Evolutionary conservation across 495 filamentous ascomycete genomes (phyloP), one percentile per base, ranked within the genome.

Genomic region (Aspergillus coremiiformis): DNA sequence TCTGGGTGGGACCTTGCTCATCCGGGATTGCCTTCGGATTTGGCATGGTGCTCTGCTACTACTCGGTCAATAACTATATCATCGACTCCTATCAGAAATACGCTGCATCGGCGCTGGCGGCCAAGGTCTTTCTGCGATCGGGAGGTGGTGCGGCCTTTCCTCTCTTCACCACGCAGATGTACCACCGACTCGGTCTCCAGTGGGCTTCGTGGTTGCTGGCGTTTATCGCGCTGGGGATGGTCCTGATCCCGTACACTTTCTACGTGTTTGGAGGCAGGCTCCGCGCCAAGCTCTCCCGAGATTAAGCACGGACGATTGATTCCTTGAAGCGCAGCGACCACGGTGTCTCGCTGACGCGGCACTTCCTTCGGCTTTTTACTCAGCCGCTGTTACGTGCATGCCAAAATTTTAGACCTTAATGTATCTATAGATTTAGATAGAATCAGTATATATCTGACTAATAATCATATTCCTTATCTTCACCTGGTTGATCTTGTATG

Each of bases 21-120:
- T 80, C 73, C 11, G 79, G 78, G 0, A 78, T 78, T 15, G 76
- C 84, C 1, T 87, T 89, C 51, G 85, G 83, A 1, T 84, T 84
- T 47, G 82, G 83, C 23, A 80, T 84, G 73, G 81, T 85, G 0
- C 61, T 83, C 17, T 78, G 88, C 43, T 87, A 87, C 69, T 75
- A 87, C 15, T 71, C 73, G 19, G 73, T 87, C 42, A 81, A 86
- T 63, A 85, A 81, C 60, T 90, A 88, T 59, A 75, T 89, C 32
- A 82, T 82, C 39, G 86, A 89, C 42, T 74, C 78, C 0, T 90
- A 88, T 57, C 64, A 63, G 45, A 63, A 63, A 30, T 70, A 70
- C 33, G 65, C 66, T 4, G 67, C 67, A 0, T 67, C 62, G 2
- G 66, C 67, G 0, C 41, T 70, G 26, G 67, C 67, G 12, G 66